Evolutionary conservation across 345 rosid species (phyloP).

Genomic region (Adansonia digitata): DNA sequence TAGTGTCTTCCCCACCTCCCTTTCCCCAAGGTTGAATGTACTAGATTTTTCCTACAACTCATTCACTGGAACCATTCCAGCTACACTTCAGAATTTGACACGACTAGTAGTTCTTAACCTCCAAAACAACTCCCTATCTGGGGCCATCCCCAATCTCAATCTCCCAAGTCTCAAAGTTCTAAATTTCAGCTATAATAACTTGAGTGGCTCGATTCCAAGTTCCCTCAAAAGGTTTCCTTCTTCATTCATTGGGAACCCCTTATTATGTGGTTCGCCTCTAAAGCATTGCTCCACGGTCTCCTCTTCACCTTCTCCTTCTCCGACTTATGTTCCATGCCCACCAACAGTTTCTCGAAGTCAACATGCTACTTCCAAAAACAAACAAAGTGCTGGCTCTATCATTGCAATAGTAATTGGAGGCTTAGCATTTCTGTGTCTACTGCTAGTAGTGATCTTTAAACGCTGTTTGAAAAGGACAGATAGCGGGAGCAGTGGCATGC

Average conservation of each 20-base stretch:
- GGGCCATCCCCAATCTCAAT: conserved; percentile 41
- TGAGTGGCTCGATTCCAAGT: conserved; percentile 58
- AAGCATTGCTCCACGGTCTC: conserved; percentile 28
- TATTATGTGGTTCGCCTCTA: conserved; percentile 62
- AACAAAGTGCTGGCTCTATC: conserved; percentile 34
- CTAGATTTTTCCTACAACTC: conserved; percentile 66
- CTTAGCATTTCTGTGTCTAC: conserved; percentile 34
- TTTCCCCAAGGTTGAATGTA: conserved; percentile 41
- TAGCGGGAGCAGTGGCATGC: conserved; percentile 16
- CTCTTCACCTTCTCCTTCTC: conserved; percentile 30
- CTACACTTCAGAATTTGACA: conserved; percentile 28
- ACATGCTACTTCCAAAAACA: conserved; percentile 22
- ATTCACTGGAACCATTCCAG: conserved; percentile 51
- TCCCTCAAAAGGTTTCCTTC: conserved; percentile 43
- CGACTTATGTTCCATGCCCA: conserved; percentile 27
- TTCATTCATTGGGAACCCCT: conserved; percentile 56
- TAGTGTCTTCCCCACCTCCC: conserved; percentile 35
- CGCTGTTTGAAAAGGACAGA: conserved; percentile 39
- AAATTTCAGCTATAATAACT: conserved; percentile 57
- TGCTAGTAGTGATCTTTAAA: conserved; percentile 28
- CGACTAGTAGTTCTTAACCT: conserved; percentile 40
- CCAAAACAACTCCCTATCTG: conserved; percentile 53
- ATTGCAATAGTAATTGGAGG: conserved; percentile 44
- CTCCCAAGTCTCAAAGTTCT: conserved; percentile 43
- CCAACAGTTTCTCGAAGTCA: conserved; percentile 18